Percentiles rank a stretch among this genome's conserved stretches.
Conservation (phyloP, 1,284 basidiomycete species). For the Coriolopsis trogii region DNA sequence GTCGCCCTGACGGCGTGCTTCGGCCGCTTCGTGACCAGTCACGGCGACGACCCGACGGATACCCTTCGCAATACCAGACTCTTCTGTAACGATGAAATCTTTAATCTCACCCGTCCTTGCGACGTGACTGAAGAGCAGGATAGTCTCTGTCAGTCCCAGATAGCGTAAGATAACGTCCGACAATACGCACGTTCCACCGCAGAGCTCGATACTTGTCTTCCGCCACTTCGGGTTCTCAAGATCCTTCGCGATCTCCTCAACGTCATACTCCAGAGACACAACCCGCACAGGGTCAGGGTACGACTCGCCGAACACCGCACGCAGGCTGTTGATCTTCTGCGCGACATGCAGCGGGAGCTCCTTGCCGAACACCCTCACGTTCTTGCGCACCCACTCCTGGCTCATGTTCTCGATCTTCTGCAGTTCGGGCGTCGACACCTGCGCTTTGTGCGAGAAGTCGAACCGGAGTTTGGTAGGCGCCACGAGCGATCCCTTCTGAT, state of each 20-base stretch:
- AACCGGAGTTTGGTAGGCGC: conserved; percentile 95
- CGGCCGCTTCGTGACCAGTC: conserved; percentile 91
- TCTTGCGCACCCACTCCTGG: conserved; percentile 88
- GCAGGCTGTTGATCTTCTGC: conserved; percentile 87
- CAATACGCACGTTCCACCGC: conserved; percentile 89
- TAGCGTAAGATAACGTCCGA: background rate
- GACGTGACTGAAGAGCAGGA: conserved; percentile 75
- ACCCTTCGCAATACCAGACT: conserved; percentile 97
- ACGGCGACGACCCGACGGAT: conserved; percentile 94
- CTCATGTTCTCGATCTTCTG: conserved; percentile 84
- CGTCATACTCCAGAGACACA: conserved; percentile 86
- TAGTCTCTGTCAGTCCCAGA: conserved; percentile 1
- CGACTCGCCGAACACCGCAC: conserved; percentile 97
- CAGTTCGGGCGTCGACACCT: conserved; percentile 77
- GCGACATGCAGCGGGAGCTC: conserved; percentile 86
- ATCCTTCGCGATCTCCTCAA: conserved; percentile 86
- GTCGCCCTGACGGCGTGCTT: conserved; percentile 75
- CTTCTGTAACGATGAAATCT: conserved; percentile 92
- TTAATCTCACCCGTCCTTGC: conserved; percentile 95
- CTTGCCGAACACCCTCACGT: conserved; percentile 88
- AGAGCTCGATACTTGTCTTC: conserved; percentile 92
- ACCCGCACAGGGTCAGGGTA: conserved; percentile 98
- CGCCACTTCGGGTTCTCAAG: conserved; percentile 92
- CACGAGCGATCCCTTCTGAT: conserved; percentile 98
- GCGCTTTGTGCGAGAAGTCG: conserved; percentile 97